Base-by-base conservation (phyloP, 179 eudicot genomes). In the Amaranthus tricolor region DNA sequence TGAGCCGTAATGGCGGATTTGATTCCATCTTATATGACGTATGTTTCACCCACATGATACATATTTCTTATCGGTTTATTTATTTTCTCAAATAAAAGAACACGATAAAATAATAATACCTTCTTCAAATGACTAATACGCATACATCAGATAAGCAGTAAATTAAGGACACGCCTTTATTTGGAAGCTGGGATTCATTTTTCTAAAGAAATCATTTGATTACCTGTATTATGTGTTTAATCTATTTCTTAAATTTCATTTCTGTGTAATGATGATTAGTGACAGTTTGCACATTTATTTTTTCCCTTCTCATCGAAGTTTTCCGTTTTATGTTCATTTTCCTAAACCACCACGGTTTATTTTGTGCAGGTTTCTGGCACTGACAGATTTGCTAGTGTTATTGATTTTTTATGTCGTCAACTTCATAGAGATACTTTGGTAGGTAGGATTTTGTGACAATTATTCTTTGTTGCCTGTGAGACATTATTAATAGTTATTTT, bases 351-450 rank as follows among this genome's bases (percentile, higher is more conserved):
- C 1, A 19, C 2, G 49, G n/a, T 51, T 48, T 63, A 58, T 47
- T 48, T 56, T 47, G 15, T 70, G 55, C 74, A 94, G 98, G 91
- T 94, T 62, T 88, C 89, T 70, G 97, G 97, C 53, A 82, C 84
- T n/a, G 97, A 94, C 75, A 92, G 85, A 87, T 92, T 92, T 85
- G 94, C 88, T 16, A 88, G 84, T 80, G 98, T 94, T 56, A 89
- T 94, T 78, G 98, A 90, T 75, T 94, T 94, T 82, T 87, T 94
- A 68, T 83, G 98, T 5, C 94, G 94, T 51, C 98, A 94, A 78
- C 90, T 94, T 69, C 98, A 94, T 74, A 85, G 89, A 84, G 97
- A 94, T 59, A 88, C 97, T 49, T 77, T 94, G 94, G 98, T 94
- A 78, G 52, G 85, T 77, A 6, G 54, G 45, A n/a, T 79, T 56